Conservation (phyloP, 23 red algal species). For the Cyanidiococcus yangmingshanensis region DNA sequence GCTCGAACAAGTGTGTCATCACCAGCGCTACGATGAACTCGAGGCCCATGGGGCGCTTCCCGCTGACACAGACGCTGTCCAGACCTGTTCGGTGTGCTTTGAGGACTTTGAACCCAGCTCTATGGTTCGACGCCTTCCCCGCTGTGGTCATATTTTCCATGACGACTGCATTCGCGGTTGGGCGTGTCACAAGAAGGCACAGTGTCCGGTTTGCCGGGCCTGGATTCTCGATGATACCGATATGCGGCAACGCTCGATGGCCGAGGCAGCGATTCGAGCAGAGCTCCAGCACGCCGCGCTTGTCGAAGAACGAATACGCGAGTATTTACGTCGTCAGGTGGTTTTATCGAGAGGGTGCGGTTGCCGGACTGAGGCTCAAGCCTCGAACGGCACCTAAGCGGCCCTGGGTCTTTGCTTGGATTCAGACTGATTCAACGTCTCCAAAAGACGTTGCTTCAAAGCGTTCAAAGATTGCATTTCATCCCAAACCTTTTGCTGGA, state of each 20-base stretch:
- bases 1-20: neutral
- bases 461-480: neutral
- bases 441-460: neutral
- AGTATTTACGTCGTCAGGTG: slow-evolving; percentile 8
- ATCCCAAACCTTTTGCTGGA: neutral
- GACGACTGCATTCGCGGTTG: slow-evolving; percentile 9
- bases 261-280: neutral
- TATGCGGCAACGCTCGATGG: neutral
- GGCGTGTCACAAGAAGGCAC: slow-evolving; percentile 5
- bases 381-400: neutral
- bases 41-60: neutral
- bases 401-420: neutral
- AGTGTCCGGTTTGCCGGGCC: slow-evolving; percentile 5
- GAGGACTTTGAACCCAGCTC: neutral
- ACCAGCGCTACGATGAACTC: neutral
- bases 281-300: neutral
- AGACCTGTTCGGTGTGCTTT: neutral
- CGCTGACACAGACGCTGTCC: neutral
- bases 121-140: neutral
- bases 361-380: neutral
- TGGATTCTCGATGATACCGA: slow-evolving; percentile 3
- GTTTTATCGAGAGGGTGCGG: neutral
- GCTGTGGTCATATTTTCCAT: slow-evolving; percentile 12
- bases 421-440: neutral
- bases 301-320: neutral